phyloP scores from a whole-genome alignment of 331 rosid species.

The Saraca asoca region DNA sequence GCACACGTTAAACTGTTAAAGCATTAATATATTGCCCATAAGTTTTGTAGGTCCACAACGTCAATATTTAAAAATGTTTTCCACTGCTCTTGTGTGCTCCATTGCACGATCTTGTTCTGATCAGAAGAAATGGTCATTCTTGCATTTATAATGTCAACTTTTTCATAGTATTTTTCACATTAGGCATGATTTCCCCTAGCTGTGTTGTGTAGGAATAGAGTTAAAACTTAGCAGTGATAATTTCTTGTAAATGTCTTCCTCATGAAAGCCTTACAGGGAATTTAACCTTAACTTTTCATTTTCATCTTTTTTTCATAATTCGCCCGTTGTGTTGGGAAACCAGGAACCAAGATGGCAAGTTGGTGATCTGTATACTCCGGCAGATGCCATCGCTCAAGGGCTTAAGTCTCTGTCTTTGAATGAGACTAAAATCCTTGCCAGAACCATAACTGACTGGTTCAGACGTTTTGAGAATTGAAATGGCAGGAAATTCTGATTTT shows the following conservation, averaged over 20 bases:
- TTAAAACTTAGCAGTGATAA: not conserved
- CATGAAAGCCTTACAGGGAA: not conserved
- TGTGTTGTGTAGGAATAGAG: not conserved
- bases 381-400: conserved; percentile 71
- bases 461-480: conserved; percentile 54
- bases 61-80: no score
- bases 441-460: conserved; percentile 73
- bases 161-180: not conserved
- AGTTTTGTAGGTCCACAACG: not conserved
- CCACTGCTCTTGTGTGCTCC: no score
- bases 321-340: conserved; percentile 10
- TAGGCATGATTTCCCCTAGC: not conserved
- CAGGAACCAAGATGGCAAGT: conserved; percentile 58
- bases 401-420: conserved; percentile 68
- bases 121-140: no score
- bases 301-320: not conserved
- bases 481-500: conserved; percentile 4
- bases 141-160: no score
- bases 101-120: no score
- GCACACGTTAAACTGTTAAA: not conserved
- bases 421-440: conserved; percentile 61
- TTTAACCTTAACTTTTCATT: not conserved
- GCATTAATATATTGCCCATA: conserved; percentile 13
- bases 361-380: conserved; percentile 50
- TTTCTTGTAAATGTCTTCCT: conserved; percentile 3